Percentiles rank a stretch among this genome's conserved stretches.
Evolutionary conservation across 2,329 filamentous ascomycete genomes (phyloP).

Genomic region (Pseudocercospora ulei): DNA sequence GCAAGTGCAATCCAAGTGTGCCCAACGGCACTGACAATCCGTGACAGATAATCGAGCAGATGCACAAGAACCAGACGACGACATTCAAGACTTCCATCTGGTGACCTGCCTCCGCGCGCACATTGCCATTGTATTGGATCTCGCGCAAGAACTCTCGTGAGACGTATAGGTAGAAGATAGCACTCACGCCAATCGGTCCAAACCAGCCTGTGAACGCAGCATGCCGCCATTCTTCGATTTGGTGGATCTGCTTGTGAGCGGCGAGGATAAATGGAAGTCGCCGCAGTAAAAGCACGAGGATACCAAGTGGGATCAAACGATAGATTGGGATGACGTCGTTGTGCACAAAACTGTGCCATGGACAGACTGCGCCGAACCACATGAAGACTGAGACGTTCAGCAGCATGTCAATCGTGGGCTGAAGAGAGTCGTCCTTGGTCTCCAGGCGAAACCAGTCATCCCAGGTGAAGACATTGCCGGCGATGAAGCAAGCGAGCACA

Average conservation of each 20-base stretch:
- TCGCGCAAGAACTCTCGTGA: conserved; percentile 60
- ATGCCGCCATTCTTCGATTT: conserved; percentile 64
- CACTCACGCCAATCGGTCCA: conserved; percentile 81
- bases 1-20: conserved; percentile 54
- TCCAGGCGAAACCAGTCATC: conserved; percentile 90
- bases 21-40: conserved; percentile 71
- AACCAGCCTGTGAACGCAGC: conserved; percentile 87
- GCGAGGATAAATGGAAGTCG: conserved; percentile 66
- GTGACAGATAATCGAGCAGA: conserved; percentile 78
- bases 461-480: conserved; percentile 83
- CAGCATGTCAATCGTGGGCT: conserved; percentile 89
- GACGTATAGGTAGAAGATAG: conserved; percentile 81
- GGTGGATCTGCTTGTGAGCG: conserved; percentile 63
- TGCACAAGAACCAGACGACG: conserved; percentile 75
- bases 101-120: conserved; percentile 55
- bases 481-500: conserved; percentile 83
- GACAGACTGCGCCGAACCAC: conserved; percentile 76
- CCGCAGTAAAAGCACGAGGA: conserved; percentile 66
- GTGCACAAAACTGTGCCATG: conserved; percentile 61
- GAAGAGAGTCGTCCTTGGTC: conserved; percentile 81
- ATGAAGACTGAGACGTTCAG: conserved; percentile 82
- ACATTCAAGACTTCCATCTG: conserved; percentile 59
- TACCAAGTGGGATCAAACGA: conserved; percentile 61
- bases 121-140: conserved; percentile 50
- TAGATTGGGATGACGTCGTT: conserved; percentile 64